Evolutionary conservation across 2,329 filamentous ascomycete genomes (phyloP).

Genomic region (Trichocomaceae sp.): DNA sequence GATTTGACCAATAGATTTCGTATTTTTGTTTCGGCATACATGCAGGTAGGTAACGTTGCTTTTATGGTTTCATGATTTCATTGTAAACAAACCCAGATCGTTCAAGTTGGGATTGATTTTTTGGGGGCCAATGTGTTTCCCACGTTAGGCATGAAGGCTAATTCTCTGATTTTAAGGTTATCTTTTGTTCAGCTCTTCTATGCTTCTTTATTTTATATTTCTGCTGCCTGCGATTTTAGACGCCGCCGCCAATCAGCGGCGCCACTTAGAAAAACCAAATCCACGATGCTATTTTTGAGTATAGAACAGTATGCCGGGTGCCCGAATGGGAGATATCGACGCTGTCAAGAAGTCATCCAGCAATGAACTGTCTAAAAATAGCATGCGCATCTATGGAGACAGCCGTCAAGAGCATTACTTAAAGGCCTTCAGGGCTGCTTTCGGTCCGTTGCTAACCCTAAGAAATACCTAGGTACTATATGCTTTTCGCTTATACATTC

Average conservation of each 20-base stretch:
- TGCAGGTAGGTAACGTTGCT: no score
- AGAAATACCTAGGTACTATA: not conserved
- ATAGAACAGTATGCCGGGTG: not conserved
- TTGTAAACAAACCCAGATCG: no score
- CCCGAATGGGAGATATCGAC: not conserved
- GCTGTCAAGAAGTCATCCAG: not conserved
- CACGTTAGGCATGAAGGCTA: no score
- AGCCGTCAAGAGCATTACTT: not conserved
- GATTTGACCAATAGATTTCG: not conserved
- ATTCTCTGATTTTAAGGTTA: no score
- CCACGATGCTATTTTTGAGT: not conserved
- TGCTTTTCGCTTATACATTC: not conserved
- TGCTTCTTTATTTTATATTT: not conserved
- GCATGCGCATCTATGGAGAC: not conserved
- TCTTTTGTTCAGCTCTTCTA: not conserved
- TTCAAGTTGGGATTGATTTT: no score
- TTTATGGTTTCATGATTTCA: no score
- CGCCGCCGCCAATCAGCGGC: conserved; percentile 3
- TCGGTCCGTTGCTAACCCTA: not conserved
- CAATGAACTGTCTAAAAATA: not conserved
- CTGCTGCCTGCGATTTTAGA: not conserved
- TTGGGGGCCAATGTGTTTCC: no score
- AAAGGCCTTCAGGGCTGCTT: not conserved
- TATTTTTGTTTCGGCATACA: not conserved
- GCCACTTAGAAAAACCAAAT: not conserved